Percentiles rank a stretch among this genome's conserved stretches.
Conservation (phyloP, 441 rosid genomes). For the Daphne laureola region DNA sequence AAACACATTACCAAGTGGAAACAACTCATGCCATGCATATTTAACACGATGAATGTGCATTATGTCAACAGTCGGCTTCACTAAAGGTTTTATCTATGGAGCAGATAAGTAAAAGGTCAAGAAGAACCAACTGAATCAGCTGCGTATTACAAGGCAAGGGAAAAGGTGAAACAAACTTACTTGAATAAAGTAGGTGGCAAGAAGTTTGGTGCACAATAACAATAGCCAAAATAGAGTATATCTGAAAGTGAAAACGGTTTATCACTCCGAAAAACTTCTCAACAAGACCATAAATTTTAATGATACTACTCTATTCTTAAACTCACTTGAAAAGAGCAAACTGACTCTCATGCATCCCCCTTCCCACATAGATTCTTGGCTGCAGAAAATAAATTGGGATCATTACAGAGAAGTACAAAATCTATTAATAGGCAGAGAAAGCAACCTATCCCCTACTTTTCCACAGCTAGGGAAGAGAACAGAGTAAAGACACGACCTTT, state of each 20-base stretch:
- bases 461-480: background rate
- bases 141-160: background rate
- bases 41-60: slow-evolving; percentile 59
- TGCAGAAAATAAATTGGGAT: slow-evolving; percentile 29
- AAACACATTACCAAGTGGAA: slow-evolving; percentile 55
- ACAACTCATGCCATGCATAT: slow-evolving; percentile 90
- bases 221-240: slow-evolving; percentile 86
- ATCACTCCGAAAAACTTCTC: slow-evolving; percentile 9
- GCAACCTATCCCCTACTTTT: background rate
- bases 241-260: slow-evolving; percentile 35
- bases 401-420: slow-evolving; percentile 21
- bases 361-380: slow-evolving; percentile 95
- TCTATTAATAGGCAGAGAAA: too few relatives aligned
- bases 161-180: slow-evolving; percentile 29
- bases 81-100: slow-evolving; percentile 71
- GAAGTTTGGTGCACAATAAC: slow-evolving; percentile 63
- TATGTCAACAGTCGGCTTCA: slow-evolving; percentile 88
- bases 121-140: background rate
- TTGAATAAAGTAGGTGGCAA: slow-evolving; percentile 84
- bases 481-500: too few relatives aligned
- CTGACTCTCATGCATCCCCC: slow-evolving; percentile 99
- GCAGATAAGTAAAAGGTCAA: slow-evolving; percentile 10
- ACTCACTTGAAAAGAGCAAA: slow-evolving; percentile 88
- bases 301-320: slow-evolving; percentile 7
- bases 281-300: slow-evolving; percentile 8